Evolutionary conservation across 768 basidiomycete species (phyloP), one percentile per base, ranked within the genome.

Genomic region (Lyophyllum shimeji): DNA sequence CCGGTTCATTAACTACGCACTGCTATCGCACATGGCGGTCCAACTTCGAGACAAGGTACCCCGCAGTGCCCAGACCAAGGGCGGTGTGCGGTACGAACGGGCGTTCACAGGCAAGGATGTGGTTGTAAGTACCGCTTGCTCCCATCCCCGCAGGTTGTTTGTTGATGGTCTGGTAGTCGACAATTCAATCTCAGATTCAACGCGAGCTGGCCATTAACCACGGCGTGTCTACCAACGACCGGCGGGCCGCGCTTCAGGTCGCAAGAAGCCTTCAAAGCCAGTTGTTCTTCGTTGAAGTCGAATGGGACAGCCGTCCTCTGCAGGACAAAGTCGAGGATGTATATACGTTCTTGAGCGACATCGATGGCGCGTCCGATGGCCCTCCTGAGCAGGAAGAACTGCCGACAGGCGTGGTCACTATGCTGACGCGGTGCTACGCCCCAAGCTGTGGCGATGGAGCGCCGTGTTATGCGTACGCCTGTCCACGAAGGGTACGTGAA

Each of bases 41-140:
- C 87, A 91, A 67, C 72, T 98, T 54, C 82, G 89, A 53, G 95
- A 98, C 72, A 90, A 92, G 67, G 92, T 98, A 2, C 92, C 90
- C 3, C 80, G 91, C 52, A 87, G 85, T 7, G 85, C 82, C 7
- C 95, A 97, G 63, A 89, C 93, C 58, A 97, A 98, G 74, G 93
- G 93, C 7, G 90, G 93, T 53, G 91, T 98, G 40, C 89, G 91
- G 2, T 96, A 96, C 68, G 90, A 88, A 4, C 78, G 85, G 3
- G 89, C 92, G 20, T 98, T 98, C 63, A 98, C 96, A 2, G 96
- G 96, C 6, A 92, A 91, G 65, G 94, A 98, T 64, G 85, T 96
- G 33, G 93, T 98, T 60, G 90, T 95, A 73, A 65, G 92, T 79
- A 48, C 25, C 3, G 7, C 18, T 24, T 31, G 43, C 29, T 18